phyloP scores from a whole-genome alignment of 495 filamentous ascomycete species.

The Lasiosphaeria ovina region DNA sequence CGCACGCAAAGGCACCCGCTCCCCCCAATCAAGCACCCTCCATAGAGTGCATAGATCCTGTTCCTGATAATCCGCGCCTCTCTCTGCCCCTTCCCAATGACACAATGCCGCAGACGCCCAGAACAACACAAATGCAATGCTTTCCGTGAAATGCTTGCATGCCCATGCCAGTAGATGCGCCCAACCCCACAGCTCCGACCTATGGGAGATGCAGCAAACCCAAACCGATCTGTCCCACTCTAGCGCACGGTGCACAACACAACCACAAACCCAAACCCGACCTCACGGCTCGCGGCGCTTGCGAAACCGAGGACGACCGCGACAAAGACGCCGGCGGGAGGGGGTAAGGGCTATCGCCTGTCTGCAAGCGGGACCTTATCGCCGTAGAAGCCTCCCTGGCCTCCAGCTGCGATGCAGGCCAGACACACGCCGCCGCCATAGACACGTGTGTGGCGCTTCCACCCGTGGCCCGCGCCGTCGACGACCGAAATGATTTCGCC shows the following conservation, averaged over 20 bases:
- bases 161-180: constrained; percentile 8
- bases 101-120: constrained; percentile 12
- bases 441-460: constrained; percentile 50
- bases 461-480: constrained; percentile 44
- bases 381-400: constrained; percentile 48
- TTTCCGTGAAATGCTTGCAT: constrained; percentile 14
- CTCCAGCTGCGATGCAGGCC: constrained; percentile 40
- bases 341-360: constrained; percentile 31
- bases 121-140: constrained; percentile 14
- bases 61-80: too few relatives aligned
- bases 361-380: constrained; percentile 48
- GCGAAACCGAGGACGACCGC: neutral
- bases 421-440: constrained; percentile 50
- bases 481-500: constrained; percentile 46
- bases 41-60: too few relatives aligned
- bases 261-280: constrained; percentile 12
- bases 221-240: constrained; percentile 11
- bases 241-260: neutral
- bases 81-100: neutral
- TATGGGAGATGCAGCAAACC: constrained; percentile 12
- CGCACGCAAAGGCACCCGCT: too few relatives aligned
- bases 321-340: neutral
- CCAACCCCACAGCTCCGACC: constrained; percentile 8
- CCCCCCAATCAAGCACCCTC: too few relatives aligned
- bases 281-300: constrained; percentile 1